phyloP scores from a whole-genome alignment of 2,329 filamentous ascomycete species.

The Ophiostoma perfectum region DNA sequence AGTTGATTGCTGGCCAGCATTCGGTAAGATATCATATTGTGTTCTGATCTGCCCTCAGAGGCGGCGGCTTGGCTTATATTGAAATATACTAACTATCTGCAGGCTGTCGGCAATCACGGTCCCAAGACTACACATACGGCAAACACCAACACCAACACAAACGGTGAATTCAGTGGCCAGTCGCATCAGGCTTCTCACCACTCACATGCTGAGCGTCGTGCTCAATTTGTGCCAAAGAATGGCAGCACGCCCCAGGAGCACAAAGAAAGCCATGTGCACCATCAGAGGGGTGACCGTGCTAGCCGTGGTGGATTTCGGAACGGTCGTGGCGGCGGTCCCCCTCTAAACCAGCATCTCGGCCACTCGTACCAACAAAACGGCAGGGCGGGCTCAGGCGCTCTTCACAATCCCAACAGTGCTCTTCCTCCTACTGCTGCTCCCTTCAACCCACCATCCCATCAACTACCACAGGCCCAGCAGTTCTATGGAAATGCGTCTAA shows the following conservation, averaged over 20 bases:
- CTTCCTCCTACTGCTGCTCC: conserved; percentile 30
- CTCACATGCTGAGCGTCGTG: conserved; percentile 21
- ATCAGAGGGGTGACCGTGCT: conserved; percentile 34
- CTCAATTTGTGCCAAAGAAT: conserved; percentile 13
- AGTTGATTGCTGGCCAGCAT: conserved; percentile 32
- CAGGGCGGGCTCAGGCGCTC: neutral
- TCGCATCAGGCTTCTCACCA: conserved; percentile 1
- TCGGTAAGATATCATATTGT: conserved; percentile 17
- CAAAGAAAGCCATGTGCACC: conserved; percentile 30
- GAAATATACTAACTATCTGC: neutral
- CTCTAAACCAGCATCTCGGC: conserved; percentile 1
- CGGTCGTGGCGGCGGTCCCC: conserved; percentile 36
- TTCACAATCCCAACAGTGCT: conserved; percentile 29
- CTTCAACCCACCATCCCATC: conserved; percentile 43
- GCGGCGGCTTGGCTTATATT: neutral
- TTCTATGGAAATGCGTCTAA: neutral
- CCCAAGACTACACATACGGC: conserved; percentile 12
- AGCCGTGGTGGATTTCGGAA: conserved; percentile 43
- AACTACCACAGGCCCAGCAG: conserved; percentile 36
- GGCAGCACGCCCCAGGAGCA: neutral
- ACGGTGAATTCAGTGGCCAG: conserved; percentile 7
- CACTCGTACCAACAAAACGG: conserved; percentile 10
- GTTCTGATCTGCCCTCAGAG: neutral
- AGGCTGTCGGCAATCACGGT: conserved; percentile 19
- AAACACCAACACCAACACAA: conserved; percentile 13